phyloP scores from a whole-genome alignment of 305 asterid genomes.

The Salvia sclarea region DNA sequence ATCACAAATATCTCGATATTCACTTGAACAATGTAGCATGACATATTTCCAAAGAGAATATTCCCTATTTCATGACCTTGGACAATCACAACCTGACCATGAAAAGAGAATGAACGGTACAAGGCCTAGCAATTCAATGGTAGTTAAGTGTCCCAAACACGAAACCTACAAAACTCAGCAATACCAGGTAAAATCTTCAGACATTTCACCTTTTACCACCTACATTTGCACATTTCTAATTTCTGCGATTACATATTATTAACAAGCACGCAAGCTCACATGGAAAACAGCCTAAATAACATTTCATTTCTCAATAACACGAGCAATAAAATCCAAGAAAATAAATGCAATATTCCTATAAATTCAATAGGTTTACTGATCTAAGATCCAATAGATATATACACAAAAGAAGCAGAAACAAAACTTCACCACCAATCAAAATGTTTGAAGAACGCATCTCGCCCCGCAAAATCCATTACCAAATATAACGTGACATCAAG shows the following conservation, averaged over 20 bases:
- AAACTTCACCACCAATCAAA: not conserved
- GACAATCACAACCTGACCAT: constrained; percentile 6
- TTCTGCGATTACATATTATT: not conserved
- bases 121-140: not conserved
- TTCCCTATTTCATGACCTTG: constrained; percentile 3
- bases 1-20: constrained; percentile 6
- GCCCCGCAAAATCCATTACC: not conserved
- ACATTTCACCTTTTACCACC: not conserved
- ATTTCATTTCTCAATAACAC: not conserved
- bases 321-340: not conserved
- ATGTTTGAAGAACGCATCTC: not conserved
- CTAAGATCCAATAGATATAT: not conserved
- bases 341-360: not conserved
- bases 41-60: not conserved
- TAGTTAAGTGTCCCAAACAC: not conserved
- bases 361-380: not conserved
- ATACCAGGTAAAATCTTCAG: not conserved
- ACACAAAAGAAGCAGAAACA: not conserved
- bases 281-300: not conserved
- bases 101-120: not conserved
- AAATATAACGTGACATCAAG: not conserved
- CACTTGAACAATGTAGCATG: constrained; percentile 5
- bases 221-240: constrained; percentile 5
- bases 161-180: not conserved
- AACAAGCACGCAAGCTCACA: not conserved